phyloP scores from a whole-genome alignment of 1,139 yeast species.

The Ashbya aceris region DNA sequence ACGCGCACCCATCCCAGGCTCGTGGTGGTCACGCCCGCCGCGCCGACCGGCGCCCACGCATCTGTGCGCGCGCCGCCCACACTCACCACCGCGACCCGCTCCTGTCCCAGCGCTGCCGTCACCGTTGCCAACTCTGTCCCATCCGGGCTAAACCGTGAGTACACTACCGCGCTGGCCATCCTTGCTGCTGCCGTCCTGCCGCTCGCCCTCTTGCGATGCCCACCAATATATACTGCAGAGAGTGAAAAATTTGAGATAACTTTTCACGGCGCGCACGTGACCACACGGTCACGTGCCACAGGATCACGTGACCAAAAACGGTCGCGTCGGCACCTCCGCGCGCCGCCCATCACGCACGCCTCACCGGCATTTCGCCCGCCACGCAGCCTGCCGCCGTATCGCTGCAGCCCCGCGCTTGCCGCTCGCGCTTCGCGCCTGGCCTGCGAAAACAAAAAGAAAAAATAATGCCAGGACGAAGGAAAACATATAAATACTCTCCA shows the following conservation, averaged over 20 bases:
- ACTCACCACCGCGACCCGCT: slow-evolving; percentile 59
- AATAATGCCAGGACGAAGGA: slow-evolving; percentile 1
- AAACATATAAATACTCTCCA: slow-evolving; percentile 3
- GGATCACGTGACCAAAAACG: background rate
- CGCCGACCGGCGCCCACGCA: slow-evolving; percentile 14
- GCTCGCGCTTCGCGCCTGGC: background rate
- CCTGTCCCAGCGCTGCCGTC: slow-evolving; percentile 62
- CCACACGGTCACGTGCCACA: background rate
- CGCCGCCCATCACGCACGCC: too few relatives aligned
- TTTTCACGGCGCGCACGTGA: background rate
- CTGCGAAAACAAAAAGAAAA: slow-evolving; percentile 2
- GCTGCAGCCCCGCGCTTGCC: too few relatives aligned
- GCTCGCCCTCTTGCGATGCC: too few relatives aligned
- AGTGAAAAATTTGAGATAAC: background rate
- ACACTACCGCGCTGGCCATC: slow-evolving; percentile 20
- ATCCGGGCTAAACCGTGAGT: slow-evolving; percentile 34
- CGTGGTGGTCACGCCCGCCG: slow-evolving; percentile 36
- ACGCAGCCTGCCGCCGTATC: too few relatives aligned
- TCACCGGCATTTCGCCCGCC: too few relatives aligned
- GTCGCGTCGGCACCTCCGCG: too few relatives aligned
- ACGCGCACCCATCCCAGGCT: slow-evolving; percentile 46
- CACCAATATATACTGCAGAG: background rate
- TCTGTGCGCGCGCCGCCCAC: slow-evolving; percentile 37
- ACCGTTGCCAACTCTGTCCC: slow-evolving; percentile 60
- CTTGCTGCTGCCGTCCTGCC: too few relatives aligned